Evolutionary conservation across 108 stramenopile genomes (phyloP), one percentile per base, ranked within the genome.

Genomic region (Skeletonema costatum): DNA sequence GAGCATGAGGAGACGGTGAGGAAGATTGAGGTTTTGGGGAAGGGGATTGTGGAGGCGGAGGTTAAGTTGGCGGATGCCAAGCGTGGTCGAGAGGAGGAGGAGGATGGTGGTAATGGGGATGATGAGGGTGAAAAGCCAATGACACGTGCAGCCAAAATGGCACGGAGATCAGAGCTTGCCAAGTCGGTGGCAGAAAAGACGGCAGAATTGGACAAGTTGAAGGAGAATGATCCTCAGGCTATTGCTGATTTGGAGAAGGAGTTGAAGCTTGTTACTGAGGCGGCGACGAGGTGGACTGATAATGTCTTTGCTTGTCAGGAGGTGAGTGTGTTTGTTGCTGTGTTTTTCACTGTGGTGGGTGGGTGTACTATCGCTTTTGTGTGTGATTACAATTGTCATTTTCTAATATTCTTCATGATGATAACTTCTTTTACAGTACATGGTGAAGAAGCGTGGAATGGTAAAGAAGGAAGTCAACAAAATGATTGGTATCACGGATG

Each of bases 241-340:
- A 70, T 96, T 65, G 89, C 90, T 4, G 92, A 94, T 75, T 86
- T 97, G 66, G 77, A 90, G 50, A 77, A 85, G 48, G 89, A 95
- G 68, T 74, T 90, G 61, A 68, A 83, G 38, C 68, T 92, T 59
- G 88, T 87, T 38, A 84, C 53, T 38, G 82, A 85, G n/a, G 92
- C 93, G 1, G 97, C 97, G 3, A 77, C 96, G 82, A 88, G 97
- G 1, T 97, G 95, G 97, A 97, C 97, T 70, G 97, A 97, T 71
- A 97, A 97, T 68, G 91, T 95, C 50, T 97, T 93, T 76, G 82
- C 87, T 19, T 87, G 87, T 78, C 81, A 87, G 68, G 73, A 32
- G 56, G 60, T 61, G 13, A 58, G 60, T 41, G 29, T 11, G 19
- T 12, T 31, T 14, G 29, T 25, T 61, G 11, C 8, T 60, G 29